phyloP scores from a whole-genome alignment of 352 stramenopile genomes.

The Blastocystis sp. region DNA sequence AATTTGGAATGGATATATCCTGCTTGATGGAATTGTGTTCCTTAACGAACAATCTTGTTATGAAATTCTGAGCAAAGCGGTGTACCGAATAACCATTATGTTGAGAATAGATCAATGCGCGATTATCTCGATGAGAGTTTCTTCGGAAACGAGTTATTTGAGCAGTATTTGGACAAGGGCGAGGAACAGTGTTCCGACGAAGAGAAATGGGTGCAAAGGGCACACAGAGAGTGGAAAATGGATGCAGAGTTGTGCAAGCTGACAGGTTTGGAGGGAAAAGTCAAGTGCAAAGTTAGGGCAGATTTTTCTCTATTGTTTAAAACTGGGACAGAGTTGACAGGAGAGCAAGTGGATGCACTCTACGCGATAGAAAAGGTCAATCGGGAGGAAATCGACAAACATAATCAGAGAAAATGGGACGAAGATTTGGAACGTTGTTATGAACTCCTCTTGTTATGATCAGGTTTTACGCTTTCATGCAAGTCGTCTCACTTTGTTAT shows the following conservation, averaged over 20 bases:
- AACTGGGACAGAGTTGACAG: not conserved
- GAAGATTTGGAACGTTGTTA: not conserved
- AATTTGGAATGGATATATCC: conserved; percentile 7
- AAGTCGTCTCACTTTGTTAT: not conserved
- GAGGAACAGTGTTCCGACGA: not conserved
- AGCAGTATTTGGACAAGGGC: not conserved
- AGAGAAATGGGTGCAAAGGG: not conserved
- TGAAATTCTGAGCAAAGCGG: conserved; percentile 6
- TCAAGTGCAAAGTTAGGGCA: not conserved
- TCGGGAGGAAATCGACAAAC: not conserved
- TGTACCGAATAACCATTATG: not conserved
- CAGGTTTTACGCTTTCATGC: not conserved
- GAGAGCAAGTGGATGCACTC: not conserved
- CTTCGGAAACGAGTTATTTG: not conserved
- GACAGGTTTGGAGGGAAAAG: not conserved
- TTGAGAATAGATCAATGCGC: not conserved
- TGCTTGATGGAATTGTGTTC: not conserved
- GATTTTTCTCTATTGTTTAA: not conserved
- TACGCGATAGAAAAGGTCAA: not conserved
- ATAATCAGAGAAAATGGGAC: not conserved
- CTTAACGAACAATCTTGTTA: conserved; percentile 18
- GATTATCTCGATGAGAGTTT: not conserved
- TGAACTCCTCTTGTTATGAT: not conserved
- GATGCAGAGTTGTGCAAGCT: not conserved
- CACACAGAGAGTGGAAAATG: not conserved